phyloP scores from a whole-genome alignment of 2,329 filamentous ascomycete species.

The Magnaporthales sp. region DNA sequence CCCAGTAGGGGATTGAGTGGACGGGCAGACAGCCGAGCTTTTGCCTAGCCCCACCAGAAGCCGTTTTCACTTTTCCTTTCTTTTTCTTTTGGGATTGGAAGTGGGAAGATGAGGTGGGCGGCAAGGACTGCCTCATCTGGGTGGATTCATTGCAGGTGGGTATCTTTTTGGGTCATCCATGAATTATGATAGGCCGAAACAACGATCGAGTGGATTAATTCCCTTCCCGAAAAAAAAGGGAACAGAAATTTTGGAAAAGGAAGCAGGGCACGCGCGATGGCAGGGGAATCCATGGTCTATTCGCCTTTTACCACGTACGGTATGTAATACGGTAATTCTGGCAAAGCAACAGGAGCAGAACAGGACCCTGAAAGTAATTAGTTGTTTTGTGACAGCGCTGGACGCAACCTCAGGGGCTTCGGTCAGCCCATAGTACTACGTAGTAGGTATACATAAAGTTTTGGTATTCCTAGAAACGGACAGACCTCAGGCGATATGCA shows the following conservation, averaged over 20 bases:
- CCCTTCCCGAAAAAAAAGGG: neutral
- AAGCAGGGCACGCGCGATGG: neutral
- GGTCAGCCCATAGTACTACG: neutral
- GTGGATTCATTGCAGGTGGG: neutral
- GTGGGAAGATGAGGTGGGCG: neutral
- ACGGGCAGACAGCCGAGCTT: neutral
- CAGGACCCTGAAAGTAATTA: neutral
- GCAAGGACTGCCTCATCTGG: slow-evolving; percentile 1
- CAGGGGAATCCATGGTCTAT: neutral
- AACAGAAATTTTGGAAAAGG: neutral
- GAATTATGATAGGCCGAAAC: neutral
- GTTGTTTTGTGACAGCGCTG: neutral
- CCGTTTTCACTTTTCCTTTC: neutral
- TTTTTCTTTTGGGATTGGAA: neutral
- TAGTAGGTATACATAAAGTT: neutral
- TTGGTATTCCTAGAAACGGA: neutral
- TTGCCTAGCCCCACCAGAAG: neutral
- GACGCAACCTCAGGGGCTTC: neutral
- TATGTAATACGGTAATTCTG: neutral
- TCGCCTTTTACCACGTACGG: neutral
- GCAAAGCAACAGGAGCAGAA: neutral
- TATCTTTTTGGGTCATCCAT: neutral
- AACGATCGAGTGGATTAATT: neutral
- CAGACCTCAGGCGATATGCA: neutral
- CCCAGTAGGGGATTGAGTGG: neutral